Evolutionary conservation across 257 asterid genomes (phyloP), one percentile per base, ranked within the genome.

Genomic region (Solanum appendiculatum): DNA sequence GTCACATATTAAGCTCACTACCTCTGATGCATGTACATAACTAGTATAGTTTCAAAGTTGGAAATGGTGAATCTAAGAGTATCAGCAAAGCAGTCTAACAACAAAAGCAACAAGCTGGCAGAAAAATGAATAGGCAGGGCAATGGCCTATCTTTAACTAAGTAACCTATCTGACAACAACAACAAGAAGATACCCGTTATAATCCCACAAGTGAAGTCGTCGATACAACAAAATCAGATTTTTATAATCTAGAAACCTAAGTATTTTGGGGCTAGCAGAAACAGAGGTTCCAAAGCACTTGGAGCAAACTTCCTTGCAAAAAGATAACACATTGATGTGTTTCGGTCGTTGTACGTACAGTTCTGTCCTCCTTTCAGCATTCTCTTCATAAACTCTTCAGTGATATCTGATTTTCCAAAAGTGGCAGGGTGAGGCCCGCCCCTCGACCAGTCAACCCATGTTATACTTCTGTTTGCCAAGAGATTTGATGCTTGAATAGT

Each of bases 361-460:
- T 64, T 84, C 18, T 54, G 64, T 56, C 87, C 87, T 87, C 68
- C 89, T n/a, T n/a, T n/a, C 42, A 87, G 86, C 86, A 91, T 82
- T 84, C 89, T 80, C 91, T 87, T 87, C 93, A 92, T 88, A 81
- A 92, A 91, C 46, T 64, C 80, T 40, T 91, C 92, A 2, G 94
- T 92, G 66, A 92, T 90, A 86, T 92, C 93, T 20, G 89, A 88
- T 88, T 82, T 82, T 46, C 92, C 94, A 44, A 92, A 91, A 1
- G 94, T 92, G 20, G 91, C 94, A 3, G 94, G 94, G 82, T 92
- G 94, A 23, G 93, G 84, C 3, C 94, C 94, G 0, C 94, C 94
- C 84, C 92, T 86, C 10, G 94, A 92, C 94, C 93, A 92, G 46
- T 92, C 94, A 31, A 91, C 92, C 93, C 91, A 91, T 39, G 93